phyloP scores from a whole-genome alignment of 169 alveolate genomes.

The Plasmodium adleri region DNA sequence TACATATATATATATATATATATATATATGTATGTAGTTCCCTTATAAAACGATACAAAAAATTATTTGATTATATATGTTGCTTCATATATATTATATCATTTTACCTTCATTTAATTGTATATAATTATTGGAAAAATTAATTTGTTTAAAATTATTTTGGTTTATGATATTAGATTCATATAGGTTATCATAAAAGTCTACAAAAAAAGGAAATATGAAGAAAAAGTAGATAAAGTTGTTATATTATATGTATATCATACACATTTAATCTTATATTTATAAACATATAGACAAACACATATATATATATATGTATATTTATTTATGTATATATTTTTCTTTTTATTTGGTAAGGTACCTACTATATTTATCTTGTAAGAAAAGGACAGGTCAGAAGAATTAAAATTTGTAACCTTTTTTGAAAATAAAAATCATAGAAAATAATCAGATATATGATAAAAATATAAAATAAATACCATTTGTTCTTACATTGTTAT shows the following conservation, averaged over 20 bases:
- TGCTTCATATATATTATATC: neutral
- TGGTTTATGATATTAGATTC: constrained; percentile 44
- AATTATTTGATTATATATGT: neutral
- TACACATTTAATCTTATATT: no score
- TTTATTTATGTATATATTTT: constrained; percentile 5
- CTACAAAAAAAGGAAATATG: constrained; percentile 6
- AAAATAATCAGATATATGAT: neutral
- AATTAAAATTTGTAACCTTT: constrained; percentile 57
- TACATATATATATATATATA: no score
- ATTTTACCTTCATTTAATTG: constrained; percentile 39
- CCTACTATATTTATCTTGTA: constrained; percentile 64
- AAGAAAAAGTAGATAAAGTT: neutral
- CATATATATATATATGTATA: constrained; percentile 4
- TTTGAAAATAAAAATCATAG: constrained; percentile 4
- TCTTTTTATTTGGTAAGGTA: neutral
- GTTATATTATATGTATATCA: no score
- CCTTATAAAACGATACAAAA: neutral
- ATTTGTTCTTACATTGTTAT: neutral
- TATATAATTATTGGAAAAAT: constrained; percentile 44
- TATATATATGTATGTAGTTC: no score
- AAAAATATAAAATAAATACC: neutral
- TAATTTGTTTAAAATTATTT: constrained; percentile 25
- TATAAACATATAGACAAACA: no score
- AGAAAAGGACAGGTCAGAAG: constrained; percentile 26
- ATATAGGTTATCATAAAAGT: constrained; percentile 30